Percentiles rank a stretch among this genome's conserved stretches.
phyloP scores from a whole-genome alignment of 75 land plant genomes.

The Pseudotsuga menziesii region DNA sequence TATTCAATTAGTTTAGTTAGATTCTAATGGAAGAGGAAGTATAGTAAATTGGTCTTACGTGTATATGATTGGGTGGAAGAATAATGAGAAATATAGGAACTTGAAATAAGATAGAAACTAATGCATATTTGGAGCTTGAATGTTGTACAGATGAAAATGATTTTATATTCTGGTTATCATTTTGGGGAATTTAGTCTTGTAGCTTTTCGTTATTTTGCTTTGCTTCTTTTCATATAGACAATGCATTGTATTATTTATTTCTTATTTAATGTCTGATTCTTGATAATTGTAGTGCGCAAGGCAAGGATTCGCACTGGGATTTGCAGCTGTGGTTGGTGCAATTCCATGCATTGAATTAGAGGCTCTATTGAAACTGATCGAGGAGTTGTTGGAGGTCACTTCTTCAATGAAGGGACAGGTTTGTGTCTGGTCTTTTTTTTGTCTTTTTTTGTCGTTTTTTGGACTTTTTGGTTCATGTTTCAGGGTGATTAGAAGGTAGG shows the following conservation, averaged over 20 bases:
- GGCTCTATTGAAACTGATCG: slow-evolving; percentile 64
- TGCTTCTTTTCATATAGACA: not conserved
- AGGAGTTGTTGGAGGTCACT: slow-evolving; percentile 60
- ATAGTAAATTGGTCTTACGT: not conserved
- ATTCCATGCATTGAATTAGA: slow-evolving; percentile 49
- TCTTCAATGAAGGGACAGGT: slow-evolving; percentile 98
- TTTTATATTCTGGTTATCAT: not conserved
- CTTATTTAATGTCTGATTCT: slow-evolving; percentile 1
- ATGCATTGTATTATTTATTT: not conserved
- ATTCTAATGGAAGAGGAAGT: not conserved
- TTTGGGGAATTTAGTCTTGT: not conserved
- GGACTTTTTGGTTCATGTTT: not conserved
- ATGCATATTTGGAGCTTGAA: not conserved
- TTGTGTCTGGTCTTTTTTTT: not conserved
- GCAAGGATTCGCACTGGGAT: slow-evolving; percentile 89
- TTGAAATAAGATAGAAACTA: not conserved
- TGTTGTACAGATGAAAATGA: not conserved
- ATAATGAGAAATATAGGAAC: not conserved
- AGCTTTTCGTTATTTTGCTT: not conserved
- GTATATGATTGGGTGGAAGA: not conserved
- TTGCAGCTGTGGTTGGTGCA: slow-evolving; percentile 48
- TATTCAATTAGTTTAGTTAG: not conserved
- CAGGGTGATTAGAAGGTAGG: not conserved
- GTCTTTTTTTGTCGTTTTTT: not conserved
- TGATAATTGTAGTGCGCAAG: slow-evolving; percentile 72